Base-by-base conservation (phyloP, 148 eudicot genomes). In the Limonium bicolor region DNA sequence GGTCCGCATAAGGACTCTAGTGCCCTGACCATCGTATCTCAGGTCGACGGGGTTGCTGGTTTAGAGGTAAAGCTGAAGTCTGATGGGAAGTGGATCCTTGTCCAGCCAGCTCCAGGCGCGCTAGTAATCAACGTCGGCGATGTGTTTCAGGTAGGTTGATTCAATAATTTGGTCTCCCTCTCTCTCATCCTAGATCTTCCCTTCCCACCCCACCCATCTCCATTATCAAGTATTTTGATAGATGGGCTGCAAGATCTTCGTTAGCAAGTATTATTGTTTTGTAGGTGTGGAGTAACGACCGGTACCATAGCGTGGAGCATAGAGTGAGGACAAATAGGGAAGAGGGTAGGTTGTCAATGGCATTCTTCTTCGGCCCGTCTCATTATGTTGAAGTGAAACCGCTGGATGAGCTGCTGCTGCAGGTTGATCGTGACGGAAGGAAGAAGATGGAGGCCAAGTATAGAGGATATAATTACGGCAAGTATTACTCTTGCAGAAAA, bases 11-110 rank as follows among this genome's bases (percentile, higher is more conserved):
- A 77, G 62, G 96, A 87, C 21, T 51, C 65, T 0, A 82, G 83
- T 4, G 85, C 78, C 42, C 36, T 87, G 15, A 87, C 96, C 10
- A 53, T 87, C 4, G 74, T 87, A 9, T 73, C 76, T 14, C 94
- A 87, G 55, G n/a, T n/a, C n/a, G 96, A 87, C n/a, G 74, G 72
- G 5, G 78, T 87, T 16, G 94, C 86, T 11, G 96, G 96, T 14
- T 67, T 87, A 0, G 68, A 87, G 60, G 86, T 87, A 27, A 72
- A 63, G 60, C 69, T 74, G 4, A 82, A 76, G 59, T 2, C 51
- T 0, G 90, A 87, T 58, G 88, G 80, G n/a, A 62, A 74, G 49
- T 87, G 96, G 96, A 50, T 82, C 33, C 49, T 38, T 9, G 86
- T 87, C 6, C 73, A 65, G 14, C 90, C 96, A 4, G 59, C 56